Percentiles rank a stretch among this genome's conserved stretches.
Conservation (phyloP, 495 filamentous ascomycete species). For the Schizothecium vesticola region DNA sequence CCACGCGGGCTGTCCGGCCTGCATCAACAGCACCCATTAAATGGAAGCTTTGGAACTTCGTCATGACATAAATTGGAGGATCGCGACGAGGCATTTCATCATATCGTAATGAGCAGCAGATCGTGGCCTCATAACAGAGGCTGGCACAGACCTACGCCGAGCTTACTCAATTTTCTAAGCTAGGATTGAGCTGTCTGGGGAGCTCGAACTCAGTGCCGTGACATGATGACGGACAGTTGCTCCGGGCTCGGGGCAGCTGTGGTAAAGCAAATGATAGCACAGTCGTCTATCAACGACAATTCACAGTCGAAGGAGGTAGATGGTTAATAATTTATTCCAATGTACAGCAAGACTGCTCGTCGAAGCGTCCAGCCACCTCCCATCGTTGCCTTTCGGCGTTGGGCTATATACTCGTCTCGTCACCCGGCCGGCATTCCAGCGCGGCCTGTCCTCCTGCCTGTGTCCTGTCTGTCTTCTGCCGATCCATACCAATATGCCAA, state of each 20-base stretch:
- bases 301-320: background rate
- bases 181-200: background rate
- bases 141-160: background rate
- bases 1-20: background rate
- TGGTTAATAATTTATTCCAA: background rate
- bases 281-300: background rate
- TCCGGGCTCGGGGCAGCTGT: background rate
- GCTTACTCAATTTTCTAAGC: background rate
- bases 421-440: slow-evolving; percentile 1
- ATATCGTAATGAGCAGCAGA: background rate
- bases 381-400: background rate
- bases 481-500: background rate
- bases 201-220: background rate
- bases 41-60: background rate
- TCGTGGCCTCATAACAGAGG: background rate
- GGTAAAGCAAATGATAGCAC: background rate
- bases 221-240: background rate
- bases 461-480: background rate
- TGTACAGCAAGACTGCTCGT: background rate
- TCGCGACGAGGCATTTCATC: background rate
- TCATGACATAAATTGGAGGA: background rate
- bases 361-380: background rate
- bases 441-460: background rate
- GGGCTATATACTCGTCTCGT: background rate
- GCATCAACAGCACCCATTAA: too few species aligned